Conservation (phyloP, 148 eudicot genomes). For the Euryodendron excelsum region DNA sequence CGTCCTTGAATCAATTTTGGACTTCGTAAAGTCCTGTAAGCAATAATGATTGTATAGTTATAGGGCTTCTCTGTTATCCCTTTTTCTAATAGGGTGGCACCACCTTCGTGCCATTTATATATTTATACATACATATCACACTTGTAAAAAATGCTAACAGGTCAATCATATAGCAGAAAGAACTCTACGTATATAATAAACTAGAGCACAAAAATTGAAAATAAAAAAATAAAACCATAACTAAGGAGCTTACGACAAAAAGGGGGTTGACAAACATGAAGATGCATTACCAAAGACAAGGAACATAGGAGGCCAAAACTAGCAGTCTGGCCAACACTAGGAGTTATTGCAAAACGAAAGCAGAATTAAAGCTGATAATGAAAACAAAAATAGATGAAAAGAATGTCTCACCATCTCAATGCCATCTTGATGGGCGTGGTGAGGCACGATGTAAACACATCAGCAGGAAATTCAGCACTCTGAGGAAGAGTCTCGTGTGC, state of each 20-base stretch:
- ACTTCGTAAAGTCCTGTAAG: too few species aligned
- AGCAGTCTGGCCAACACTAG: not conserved
- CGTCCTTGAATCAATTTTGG: too few species aligned
- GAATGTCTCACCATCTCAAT: slow-evolving; percentile 67
- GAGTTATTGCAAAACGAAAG: not conserved
- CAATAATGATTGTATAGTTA: too few species aligned
- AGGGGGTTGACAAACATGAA: not conserved
- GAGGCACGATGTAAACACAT: slow-evolving; percentile 93
- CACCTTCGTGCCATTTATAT: too few species aligned
- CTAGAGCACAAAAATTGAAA: too few species aligned
- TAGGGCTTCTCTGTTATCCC: too few species aligned
- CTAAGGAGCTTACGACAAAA: not conserved
- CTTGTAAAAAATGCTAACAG: too few species aligned
- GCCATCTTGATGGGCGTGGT: slow-evolving; percentile 99
- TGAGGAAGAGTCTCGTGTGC: slow-evolving; percentile 95
- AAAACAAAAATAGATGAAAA: not conserved
- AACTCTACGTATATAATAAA: too few species aligned
- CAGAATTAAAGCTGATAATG: not conserved
- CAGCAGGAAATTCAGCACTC: slow-evolving; percentile 97
- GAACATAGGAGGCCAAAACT: not conserved
- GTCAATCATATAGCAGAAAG: too few species aligned
- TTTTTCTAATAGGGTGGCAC: too few species aligned
- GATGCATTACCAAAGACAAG: not conserved
- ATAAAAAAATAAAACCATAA: too few species aligned
- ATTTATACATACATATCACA: too few species aligned